Base-by-base conservation (phyloP, 768 basidiomycete genomes). In the Phlebiopsis flavidoalba region DNA sequence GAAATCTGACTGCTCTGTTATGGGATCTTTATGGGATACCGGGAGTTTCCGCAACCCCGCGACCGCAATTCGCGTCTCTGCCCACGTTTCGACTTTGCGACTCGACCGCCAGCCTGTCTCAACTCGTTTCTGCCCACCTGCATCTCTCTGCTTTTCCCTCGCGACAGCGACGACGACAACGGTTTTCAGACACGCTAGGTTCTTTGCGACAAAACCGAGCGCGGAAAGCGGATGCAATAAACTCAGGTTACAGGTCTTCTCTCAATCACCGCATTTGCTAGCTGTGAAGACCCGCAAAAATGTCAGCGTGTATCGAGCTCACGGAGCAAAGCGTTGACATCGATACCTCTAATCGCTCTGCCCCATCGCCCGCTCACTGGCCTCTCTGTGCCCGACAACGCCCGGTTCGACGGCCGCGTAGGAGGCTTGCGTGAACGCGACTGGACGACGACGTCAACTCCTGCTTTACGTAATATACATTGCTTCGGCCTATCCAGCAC, bases 21-120 rank as follows among this genome's bases (percentile, higher is more conserved):
- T n/a, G n/a, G n/a, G 57, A 65, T 57, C 66, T 67, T 70, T 70
- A 70, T 64, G 63, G 52, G 66, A 57, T 63, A n/a, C 65, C 66
- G 69, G 68, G 51, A 56, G 36, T 47, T 67, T 58, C 68, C 69
- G 66, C 62, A 63, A 59, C 60, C 47, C 37, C 57, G 58, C 57
- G n/a, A n/a, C n/a, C n/a, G 57, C 47, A 45, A 43, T 47, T n/a
- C 35, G 24, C 53, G 35, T 31, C 40, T 52, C 40, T 52, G 59
- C 61, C n/a, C 61, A 62, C 61, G 61, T 62, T n/a, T 58, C 61
- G 61, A 46, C 52, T 24, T n/a, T 48, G 57, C 60, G 53, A 15
- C 57, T 45, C 49, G 43, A 22, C 52, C 52, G 26, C 52, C 52
- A 26, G n/a, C 37, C 54, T 56, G 14, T 21, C 37, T 8, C 54